These are phyloP conservation scores for Acephala macrosclerotiorum DNA, from an alignment of 2,329 filamentous ascomycete genomes.

Conservation along the genomic window DNA sequence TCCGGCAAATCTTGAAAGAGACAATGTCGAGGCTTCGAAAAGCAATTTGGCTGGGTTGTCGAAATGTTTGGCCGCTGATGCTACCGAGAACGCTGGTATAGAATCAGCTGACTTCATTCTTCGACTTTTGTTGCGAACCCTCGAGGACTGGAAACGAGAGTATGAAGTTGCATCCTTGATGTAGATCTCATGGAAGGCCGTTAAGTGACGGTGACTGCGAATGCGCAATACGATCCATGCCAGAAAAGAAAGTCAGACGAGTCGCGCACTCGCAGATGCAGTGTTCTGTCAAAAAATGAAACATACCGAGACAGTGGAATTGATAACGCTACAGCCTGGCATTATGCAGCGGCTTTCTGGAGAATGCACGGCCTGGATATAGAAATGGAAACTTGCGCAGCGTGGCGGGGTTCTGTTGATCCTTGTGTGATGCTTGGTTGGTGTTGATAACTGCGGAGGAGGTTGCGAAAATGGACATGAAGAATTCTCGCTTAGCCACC, in stretches of 20 bases:
- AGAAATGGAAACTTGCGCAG: not conserved
- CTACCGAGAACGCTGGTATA: not conserved
- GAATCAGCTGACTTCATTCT: not conserved
- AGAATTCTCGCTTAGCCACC: conserved; percentile 2
- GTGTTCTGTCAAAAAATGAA: conserved; percentile 17
- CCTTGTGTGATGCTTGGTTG: not conserved
- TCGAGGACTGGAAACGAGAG: not conserved
- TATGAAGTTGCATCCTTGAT: conserved; percentile 8
- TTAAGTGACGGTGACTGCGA: not conserved
- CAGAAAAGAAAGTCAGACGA: not conserved
- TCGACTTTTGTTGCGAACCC: not conserved
- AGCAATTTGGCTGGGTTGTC: not conserved
- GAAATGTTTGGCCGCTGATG: not conserved
- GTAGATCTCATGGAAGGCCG: conserved; percentile 12
- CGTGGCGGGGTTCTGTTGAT: not conserved
- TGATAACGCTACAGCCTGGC: conserved; percentile 19
- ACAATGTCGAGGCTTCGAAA: not conserved
- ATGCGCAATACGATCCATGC: not conserved
- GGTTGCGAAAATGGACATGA: not conserved
- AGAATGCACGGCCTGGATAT: not conserved
- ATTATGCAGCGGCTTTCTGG: conserved; percentile 18
- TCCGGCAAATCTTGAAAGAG: not conserved
- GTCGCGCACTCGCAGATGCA: conserved; percentile 2
- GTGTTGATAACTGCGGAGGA: not conserved
- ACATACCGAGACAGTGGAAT: conserved; percentile 28